Conservation (phyloP, 2,329 filamentous ascomycete genomes). For the Cryphonectria carpinicola region DNA sequence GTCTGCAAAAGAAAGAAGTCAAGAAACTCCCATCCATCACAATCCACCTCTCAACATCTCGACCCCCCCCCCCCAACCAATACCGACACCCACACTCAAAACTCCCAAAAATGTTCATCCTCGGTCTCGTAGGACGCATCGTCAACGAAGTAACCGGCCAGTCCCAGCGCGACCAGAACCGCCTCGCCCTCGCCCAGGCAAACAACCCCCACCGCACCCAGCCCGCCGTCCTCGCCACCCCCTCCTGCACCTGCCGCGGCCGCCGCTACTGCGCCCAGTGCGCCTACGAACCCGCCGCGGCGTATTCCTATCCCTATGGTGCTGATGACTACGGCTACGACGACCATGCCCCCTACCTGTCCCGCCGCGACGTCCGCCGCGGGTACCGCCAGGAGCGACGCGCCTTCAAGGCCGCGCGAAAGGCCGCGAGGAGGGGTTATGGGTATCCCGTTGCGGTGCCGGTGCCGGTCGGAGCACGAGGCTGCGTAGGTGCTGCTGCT, state of each 20-base stretch:
- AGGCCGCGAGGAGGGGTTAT: background rate
- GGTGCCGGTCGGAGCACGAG: background rate
- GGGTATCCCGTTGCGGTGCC: background rate
- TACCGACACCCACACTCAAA: background rate
- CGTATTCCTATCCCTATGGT: background rate
- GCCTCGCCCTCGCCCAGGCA: background rate
- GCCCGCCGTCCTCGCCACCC: background rate
- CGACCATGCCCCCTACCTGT: background rate
- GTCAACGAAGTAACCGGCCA: conserved; percentile 17
- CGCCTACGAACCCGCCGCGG: background rate
- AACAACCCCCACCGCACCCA: background rate
- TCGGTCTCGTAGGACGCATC: conserved; percentile 16
- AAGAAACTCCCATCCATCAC: background rate
- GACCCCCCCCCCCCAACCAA: too few species aligned
- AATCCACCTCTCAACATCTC: background rate
- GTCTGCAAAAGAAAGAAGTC: background rate
- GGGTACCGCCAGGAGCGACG: conserved; percentile 1
- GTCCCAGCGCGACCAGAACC: background rate
- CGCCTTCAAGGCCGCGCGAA: background rate
- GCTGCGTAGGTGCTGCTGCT: background rate
- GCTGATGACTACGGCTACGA: background rate
- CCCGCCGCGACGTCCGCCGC: conserved; percentile 1
- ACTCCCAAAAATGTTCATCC: conserved; percentile 19
- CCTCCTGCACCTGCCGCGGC: conserved; percentile 10
- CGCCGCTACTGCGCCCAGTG: conserved; percentile 9